phyloP scores from a whole-genome alignment of 2,329 filamentous ascomycete genomes.

The Teratosphaeria pseudoeucalypti region DNA sequence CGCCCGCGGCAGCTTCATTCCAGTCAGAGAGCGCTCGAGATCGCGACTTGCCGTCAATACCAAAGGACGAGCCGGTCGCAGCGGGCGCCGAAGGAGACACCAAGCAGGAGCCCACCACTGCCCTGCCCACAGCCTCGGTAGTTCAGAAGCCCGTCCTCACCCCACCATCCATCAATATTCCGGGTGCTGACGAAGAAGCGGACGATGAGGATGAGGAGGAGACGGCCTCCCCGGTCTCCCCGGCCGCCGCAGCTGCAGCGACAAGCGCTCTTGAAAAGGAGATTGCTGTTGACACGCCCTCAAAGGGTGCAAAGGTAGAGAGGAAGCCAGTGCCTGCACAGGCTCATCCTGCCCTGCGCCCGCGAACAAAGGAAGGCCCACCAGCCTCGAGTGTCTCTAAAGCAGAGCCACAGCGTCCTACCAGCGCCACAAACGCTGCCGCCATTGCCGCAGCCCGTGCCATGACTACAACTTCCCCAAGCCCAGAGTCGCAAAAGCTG shows the following conservation, averaged over 20 bases:
- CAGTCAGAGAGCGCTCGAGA: constrained; percentile 2
- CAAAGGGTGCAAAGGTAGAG: constrained; percentile 15
- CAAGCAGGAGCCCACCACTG: constrained; percentile 1
- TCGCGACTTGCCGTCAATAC: constrained; percentile 33
- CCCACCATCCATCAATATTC: constrained; percentile 5
- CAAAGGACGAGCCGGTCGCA: constrained; percentile 13
- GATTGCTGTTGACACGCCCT: constrained; percentile 6
- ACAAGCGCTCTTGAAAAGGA: constrained; percentile 15
- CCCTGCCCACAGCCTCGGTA: constrained; percentile 1
- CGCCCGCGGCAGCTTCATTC: constrained; percentile 4
- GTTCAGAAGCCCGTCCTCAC: not conserved
- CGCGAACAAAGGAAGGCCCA: constrained; percentile 9
- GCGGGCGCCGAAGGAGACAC: not conserved
- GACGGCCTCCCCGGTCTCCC: not conserved
- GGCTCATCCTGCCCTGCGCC: constrained; percentile 34
- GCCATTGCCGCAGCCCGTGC: constrained; percentile 22
- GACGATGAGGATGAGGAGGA: constrained; percentile 4
- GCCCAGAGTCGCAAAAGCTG: constrained; percentile 23
- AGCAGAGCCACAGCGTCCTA: constrained; percentile 2
- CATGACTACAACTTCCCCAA: constrained; percentile 17
- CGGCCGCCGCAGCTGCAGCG: not conserved
- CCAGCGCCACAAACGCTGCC: constrained; percentile 13
- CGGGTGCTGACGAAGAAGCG: constrained; percentile 3
- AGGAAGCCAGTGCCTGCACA: constrained; percentile 26
- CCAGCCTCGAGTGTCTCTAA: not conserved